These are phyloP conservation scores for Pythium dissotocum DNA, from an alignment of 352 stramenopile genomes.

Conservation along the genomic window DNA sequence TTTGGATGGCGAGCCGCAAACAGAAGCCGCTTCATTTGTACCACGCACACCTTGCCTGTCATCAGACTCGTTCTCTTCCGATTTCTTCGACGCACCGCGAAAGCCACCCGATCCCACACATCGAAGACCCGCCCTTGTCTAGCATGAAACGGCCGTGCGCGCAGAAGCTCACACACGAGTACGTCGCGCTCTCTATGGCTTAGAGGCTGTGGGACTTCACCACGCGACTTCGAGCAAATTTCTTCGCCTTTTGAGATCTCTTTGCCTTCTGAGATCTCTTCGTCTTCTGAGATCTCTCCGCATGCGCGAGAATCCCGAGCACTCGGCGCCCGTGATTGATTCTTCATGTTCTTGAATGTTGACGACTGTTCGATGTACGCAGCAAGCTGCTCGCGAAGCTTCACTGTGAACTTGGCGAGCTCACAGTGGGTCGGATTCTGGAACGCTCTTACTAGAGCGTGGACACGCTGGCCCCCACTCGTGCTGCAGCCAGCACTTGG, in stretches of 20 bases:
- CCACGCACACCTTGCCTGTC: background rate
- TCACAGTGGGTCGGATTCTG: too few species aligned
- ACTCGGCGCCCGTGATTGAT: too few species aligned
- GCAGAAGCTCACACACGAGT: background rate
- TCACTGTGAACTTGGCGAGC: too few species aligned
- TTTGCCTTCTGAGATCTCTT: background rate
- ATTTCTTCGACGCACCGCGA: background rate
- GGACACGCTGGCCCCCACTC: too few species aligned
- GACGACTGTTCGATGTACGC: too few species aligned
- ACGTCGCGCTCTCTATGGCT: background rate
- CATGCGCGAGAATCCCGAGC: too few species aligned
- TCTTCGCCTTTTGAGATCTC: background rate
- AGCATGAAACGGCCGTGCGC: background rate
- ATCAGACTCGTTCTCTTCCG: background rate
- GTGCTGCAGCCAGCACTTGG: too few species aligned
- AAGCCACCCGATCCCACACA: background rate
- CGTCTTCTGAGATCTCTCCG: background rate
- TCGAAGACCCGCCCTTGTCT: background rate
- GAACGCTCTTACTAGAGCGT: too few species aligned
- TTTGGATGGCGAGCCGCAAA: background rate
- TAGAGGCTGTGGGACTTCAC: background rate
- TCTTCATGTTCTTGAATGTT: too few species aligned
- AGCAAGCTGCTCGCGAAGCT: too few species aligned
- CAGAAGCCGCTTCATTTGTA: background rate
- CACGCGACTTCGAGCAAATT: background rate